Evolutionary conservation across 768 basidiomycete species (phyloP), one percentile per base, ranked within the genome.

Genomic region (Pisolithus albus): DNA sequence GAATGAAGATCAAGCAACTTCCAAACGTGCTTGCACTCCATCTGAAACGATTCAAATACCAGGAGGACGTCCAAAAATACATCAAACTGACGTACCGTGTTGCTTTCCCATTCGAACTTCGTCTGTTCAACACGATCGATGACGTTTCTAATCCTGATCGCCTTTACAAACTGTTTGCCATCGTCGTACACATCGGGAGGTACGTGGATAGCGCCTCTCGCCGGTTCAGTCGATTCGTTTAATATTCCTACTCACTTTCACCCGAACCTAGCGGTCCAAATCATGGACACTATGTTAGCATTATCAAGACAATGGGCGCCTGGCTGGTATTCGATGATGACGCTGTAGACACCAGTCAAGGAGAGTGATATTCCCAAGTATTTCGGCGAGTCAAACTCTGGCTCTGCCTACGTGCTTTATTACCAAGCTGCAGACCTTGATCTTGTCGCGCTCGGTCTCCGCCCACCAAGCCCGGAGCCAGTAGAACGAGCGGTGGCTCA

Each of bases 101-200:
- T 46, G 92, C 92, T 4, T 98, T 99, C 70, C 95, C 96, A 1
- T 79, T 92, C 56, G 88, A 98, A 65, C 81, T 99, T 38, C 83
- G 95, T 53, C 72, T 99, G 51, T 97, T 97, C 75, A 97, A 99
- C 67, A 98, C 96, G 40, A 86, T 93, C 47, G 96, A 99, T 68
- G 92, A 94, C 59, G 81, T 86, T 44, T 82, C 86, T 48, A 82
- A 97, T 65, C 89, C 93, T 0, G 96, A 99, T 67, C 77, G 94
- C 49, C 66, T 98, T 54, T 99, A 96, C 71, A 84, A 90, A 66
- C 79, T 99, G 24, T 97, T 94, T 65, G 93, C 91, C 13, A 91
- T 98, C 52, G 94, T 99, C 32, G 92, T 99, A n/a, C 96, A 99
- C 70, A 94, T 99, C 57, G 96, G 96, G 78, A 88, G 82, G 94